phyloP scores from a whole-genome alignment of 805 yeast species.

The Nakazawaea populi region DNA sequence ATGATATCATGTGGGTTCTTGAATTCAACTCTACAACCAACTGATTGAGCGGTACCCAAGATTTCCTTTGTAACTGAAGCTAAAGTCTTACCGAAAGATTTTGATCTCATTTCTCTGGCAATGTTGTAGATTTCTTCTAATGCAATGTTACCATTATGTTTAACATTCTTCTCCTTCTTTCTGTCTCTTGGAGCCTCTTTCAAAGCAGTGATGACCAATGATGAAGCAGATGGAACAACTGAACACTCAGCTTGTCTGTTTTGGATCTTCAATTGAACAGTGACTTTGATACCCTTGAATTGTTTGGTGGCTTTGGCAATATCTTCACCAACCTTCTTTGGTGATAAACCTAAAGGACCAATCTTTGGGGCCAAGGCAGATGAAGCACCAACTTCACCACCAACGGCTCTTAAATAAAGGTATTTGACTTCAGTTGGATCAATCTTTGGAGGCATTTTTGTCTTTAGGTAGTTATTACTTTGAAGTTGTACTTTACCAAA shows the following conservation, averaged over 20 bases:
- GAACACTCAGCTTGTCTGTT: constrained; percentile 99
- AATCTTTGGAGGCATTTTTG: constrained; percentile 92
- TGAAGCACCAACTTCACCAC: constrained; percentile 99
- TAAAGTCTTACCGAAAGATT: constrained; percentile 96
- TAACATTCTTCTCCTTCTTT: constrained; percentile 99
- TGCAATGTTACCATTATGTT: constrained; percentile 98
- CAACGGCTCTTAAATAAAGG: constrained; percentile 99
- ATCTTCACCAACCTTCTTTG: constrained; percentile 99
- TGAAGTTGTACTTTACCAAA: background rate
- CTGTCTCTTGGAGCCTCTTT: constrained; percentile 99
- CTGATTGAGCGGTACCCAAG: constrained; percentile 99
- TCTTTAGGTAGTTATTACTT: constrained; percentile 2
- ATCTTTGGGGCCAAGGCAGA: constrained; percentile 99
- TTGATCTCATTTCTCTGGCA: constrained; percentile 96
- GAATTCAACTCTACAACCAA: constrained; percentile 99
- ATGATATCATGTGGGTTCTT: constrained; percentile 99
- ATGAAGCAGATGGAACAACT: constrained; percentile 99
- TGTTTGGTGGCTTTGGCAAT: constrained; percentile 99
- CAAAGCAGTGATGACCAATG: constrained; percentile 97
- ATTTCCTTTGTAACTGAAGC: constrained; percentile 98
- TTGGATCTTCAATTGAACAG: constrained; percentile 97
- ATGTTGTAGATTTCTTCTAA: constrained; percentile 94
- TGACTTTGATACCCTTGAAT: constrained; percentile 99
- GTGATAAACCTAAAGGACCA: constrained; percentile 99
- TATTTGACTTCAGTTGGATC: constrained; percentile 98